Percentiles rank a stretch among this genome's conserved stretches.
phyloP scores from a whole-genome alignment of 768 basidiomycete species.

The Filobasidium floriforme region DNA sequence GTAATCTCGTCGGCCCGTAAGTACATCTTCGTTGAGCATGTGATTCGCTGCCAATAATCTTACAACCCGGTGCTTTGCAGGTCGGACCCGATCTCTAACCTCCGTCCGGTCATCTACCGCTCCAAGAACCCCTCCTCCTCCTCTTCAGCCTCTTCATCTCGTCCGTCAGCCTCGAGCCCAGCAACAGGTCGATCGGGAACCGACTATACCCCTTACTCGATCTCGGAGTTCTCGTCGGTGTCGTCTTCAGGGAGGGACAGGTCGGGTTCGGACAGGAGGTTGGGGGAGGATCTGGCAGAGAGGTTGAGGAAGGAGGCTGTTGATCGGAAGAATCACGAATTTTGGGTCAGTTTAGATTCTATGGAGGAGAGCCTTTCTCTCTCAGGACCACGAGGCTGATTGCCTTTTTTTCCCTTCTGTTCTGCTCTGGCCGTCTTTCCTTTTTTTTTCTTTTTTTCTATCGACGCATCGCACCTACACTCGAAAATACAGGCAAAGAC shows the following conservation, averaged over 20 bases:
- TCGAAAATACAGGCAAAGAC: not conserved
- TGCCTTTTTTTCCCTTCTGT: too few species aligned
- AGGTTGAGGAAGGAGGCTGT: conserved; percentile 15
- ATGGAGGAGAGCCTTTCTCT: too few species aligned
- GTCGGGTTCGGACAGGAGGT: not conserved
- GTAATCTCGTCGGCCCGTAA: too few species aligned
- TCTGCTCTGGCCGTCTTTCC: too few species aligned
- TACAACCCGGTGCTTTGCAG: too few species aligned
- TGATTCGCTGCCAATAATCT: too few species aligned
- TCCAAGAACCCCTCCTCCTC: not conserved
- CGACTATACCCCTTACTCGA: not conserved
- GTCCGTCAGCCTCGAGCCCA: not conserved
- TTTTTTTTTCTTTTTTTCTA: not conserved
- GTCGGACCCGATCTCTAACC: conserved; percentile 12
- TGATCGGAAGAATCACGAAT: conserved; percentile 20
- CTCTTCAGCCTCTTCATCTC: not conserved
- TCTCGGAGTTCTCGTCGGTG: not conserved
- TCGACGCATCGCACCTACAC: not conserved
- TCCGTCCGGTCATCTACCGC: conserved; percentile 13
- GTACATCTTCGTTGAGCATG: too few species aligned
- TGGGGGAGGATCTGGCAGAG: conserved; percentile 14
- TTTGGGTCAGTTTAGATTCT: conserved; percentile 20
- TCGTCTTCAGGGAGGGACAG: not conserved
- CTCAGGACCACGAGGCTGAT: too few species aligned
- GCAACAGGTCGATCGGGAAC: not conserved